These are phyloP conservation scores for Inonotus hispidus DNA, from an alignment of 1,284 basidiomycete species.

Conservation along the genomic window DNA sequence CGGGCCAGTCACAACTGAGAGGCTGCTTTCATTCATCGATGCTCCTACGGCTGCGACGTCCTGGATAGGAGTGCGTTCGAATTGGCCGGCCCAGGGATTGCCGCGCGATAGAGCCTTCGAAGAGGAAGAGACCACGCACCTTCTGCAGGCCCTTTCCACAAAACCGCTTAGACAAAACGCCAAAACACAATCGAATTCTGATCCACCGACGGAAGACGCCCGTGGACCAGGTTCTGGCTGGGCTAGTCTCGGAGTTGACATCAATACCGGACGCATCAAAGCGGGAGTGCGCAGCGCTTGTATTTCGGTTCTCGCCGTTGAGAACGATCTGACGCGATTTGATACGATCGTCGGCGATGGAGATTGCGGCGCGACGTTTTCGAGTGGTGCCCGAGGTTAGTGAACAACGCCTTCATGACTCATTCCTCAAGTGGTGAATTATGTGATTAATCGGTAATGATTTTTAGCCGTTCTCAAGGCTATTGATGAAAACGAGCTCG, in stretches of 20 bases:
- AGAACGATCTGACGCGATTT: slow-evolving; percentile 36
- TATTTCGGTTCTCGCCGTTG: slow-evolving; percentile 31
- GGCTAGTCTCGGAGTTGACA: neutral
- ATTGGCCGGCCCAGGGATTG: slow-evolving; percentile 18
- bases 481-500: slow-evolving; percentile 15
- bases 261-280: slow-evolving; percentile 21
- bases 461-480: slow-evolving; percentile 17
- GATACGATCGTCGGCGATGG: slow-evolving; percentile 37
- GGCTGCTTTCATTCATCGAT: slow-evolving; percentile 33
- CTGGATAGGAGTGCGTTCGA: slow-evolving; percentile 31
- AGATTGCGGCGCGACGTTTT: slow-evolving; percentile 32
- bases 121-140: slow-evolving; percentile 5
- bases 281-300: slow-evolving; percentile 30
- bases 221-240: neutral
- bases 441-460: neutral
- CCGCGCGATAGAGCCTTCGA: slow-evolving; percentile 8
- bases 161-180: neutral
- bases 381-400: slow-evolving; percentile 26
- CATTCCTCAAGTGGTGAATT: neutral
- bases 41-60: slow-evolving; percentile 34
- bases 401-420: neutral
- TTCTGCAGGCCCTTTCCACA: neutral
- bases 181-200: neutral
- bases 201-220: neutral
- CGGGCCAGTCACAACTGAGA: slow-evolving; percentile 23